Base-by-base conservation (phyloP, 164 flowering plant genomes). In the Stephania yunnanensis region DNA sequence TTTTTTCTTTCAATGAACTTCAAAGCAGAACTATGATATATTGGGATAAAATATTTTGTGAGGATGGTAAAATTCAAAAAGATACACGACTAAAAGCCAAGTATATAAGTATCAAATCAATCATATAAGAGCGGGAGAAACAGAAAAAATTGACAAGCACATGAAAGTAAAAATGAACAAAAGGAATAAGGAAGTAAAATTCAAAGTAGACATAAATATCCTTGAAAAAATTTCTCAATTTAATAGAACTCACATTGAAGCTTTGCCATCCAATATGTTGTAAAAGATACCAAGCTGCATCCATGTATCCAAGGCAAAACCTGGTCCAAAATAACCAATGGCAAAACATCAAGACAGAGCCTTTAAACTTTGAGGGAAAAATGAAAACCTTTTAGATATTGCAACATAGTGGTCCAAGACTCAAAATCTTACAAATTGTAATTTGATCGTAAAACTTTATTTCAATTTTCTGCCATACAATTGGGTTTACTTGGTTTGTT, bases 271-370 rank as follows among this genome's bases (percentile, higher is more conserved):
- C 94, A 74, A 88, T 72, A 78, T 68, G 71, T 65, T 89, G 87
- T 80, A 87, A 69, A 69, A 93, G 89, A 29, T 79, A 81, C 92
- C 90, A 86, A 12, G 86, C 81, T 70, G 89, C 86, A 84, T 87
- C 89, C 88, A 94, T 79, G 79, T 78, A 85, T 76, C 84, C 78
- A 75, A 83, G 70, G 76, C 94, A 93, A 69, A 79, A 79, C 89
- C 99, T 95, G 80, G 7, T 20, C 42, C 30, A 73, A 46, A 50
- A 20, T 17, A 36, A 36, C 42, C 42, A 36, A 36, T 4, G 4
- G 42, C 42, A 53, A 15, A 29, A 42, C 17, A 36, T 7, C 55
- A 45, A 74, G 2, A 68, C 64, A 44, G 67, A 61, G 61, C 36
- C 42, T 76, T 22, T 10, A 65, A n/a, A 71, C 50, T 19, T 7